Evolutionary conservation across 2,329 filamentous ascomycete genomes (phyloP), one percentile per base, ranked within the genome.

Genomic region (Fusarium sp.): DNA sequence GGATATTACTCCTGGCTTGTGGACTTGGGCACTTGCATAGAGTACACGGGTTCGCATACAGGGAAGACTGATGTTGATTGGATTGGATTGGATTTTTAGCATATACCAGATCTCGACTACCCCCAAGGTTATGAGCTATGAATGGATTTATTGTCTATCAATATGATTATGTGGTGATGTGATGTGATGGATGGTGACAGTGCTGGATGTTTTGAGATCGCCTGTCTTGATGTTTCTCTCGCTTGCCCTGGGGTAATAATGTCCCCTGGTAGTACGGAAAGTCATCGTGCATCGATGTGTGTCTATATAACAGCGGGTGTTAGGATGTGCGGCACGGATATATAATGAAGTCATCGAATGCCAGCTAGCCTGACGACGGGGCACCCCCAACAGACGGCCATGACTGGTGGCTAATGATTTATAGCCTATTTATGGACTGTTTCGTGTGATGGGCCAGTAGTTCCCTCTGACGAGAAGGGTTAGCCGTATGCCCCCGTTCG

Each of bases 101-200:
- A 69, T 48, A 70, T 60, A 66, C 37, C 60, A 60, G 43, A 39
- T 18, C 23, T 65, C 20, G 43, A 34, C 7, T 20, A 39, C 23
- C 18, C 6, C 34, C 41, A 25, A 37, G 60, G 37, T 25, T 30
- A 70, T 30, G 68, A 66, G n/a, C 20, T 56, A 70, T 41, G 68
- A 70, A 70, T 30, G 37, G 34, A 35, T 34, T 43, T 18, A 57
- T 32, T 41, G 8, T 43, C 11, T 25, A 27, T 57, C 32, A 10
- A 2, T 34, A 37, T 25, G 11, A 34, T 50, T 23, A 27, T 48
- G 23, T 18, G 45, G 9, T 48, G 23, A 2, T 56, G n/a, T 20
- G 20, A 20, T 20, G 20, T 56, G 50, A 56, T 34, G n/a, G 0
- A 20, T 56, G 30, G 3, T 4, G 18, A 4, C 14, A 5, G 6